Conservation (phyloP, 2,329 filamentous ascomycete species). For the Botrytis fabae region DNA sequence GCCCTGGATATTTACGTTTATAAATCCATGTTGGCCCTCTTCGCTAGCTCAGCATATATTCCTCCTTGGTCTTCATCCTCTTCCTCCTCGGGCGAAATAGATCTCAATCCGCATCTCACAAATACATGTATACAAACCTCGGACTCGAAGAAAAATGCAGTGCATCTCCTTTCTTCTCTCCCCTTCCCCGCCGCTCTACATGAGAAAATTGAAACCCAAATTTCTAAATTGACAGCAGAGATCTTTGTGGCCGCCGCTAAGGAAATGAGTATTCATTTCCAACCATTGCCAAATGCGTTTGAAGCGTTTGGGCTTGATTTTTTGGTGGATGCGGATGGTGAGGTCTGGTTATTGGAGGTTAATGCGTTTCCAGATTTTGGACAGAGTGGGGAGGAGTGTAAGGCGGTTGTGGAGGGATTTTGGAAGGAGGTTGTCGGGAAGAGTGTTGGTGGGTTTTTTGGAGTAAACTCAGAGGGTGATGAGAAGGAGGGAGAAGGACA, state of each 20-base stretch:
- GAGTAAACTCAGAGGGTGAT: slow-evolving; percentile 32
- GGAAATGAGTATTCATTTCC: slow-evolving; percentile 87
- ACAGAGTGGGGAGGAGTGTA: slow-evolving; percentile 79
- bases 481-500: slow-evolving; percentile 37
- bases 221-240: slow-evolving; percentile 71
- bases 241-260: slow-evolving; percentile 83
- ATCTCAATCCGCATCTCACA: slow-evolving; percentile 79
- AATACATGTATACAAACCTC: slow-evolving; percentile 86
- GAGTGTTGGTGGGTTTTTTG: slow-evolving; percentile 70
- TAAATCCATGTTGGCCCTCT: slow-evolving; percentile 87
- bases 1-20: slow-evolving; percentile 83
- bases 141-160: slow-evolving; percentile 58
- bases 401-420: slow-evolving; percentile 69
- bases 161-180: slow-evolving; percentile 74
- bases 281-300: slow-evolving; percentile 83
- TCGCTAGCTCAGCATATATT: slow-evolving; percentile 73
- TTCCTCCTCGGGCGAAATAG: slow-evolving; percentile 24
- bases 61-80: slow-evolving; percentile 54
- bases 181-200: slow-evolving; percentile 43
- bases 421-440: slow-evolving; percentile 72
- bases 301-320: slow-evolving; percentile 94
- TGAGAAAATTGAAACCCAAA: slow-evolving; percentile 67
- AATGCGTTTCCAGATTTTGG: slow-evolving; percentile 97
- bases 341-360: slow-evolving; percentile 77
- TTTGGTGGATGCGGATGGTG: slow-evolving; percentile 65